Conservation (phyloP, 371 early-diverging fungal species). For the Mucor plumbeus region DNA sequence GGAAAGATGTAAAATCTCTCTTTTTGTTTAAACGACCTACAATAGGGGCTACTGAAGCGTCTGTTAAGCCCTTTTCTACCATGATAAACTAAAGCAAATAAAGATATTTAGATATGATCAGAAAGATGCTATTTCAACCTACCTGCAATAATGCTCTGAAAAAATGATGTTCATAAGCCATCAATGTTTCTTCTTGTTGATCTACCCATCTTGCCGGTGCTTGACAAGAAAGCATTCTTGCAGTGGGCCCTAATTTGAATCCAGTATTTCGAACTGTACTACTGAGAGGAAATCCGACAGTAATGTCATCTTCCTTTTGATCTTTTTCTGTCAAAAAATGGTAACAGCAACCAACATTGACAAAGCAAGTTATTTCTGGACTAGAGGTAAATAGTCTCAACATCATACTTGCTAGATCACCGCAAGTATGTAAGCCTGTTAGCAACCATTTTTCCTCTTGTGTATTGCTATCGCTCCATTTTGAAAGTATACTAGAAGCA, state of each 20-base stretch:
- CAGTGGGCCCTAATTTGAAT: slow-evolving; percentile 68
- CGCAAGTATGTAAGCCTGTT: slow-evolving; percentile 88
- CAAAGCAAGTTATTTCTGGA: slow-evolving; percentile 67
- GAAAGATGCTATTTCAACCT: neutral
- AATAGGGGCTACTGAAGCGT: slow-evolving; percentile 54
- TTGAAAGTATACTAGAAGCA: slow-evolving; percentile 47
- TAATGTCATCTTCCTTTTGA: neutral
- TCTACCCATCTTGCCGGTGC: slow-evolving; percentile 79
- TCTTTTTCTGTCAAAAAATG: slow-evolving; percentile 61
- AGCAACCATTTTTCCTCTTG: slow-evolving; percentile 63
- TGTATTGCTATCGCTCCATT: slow-evolving; percentile 31
- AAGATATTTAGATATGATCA: neutral
- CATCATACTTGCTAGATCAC: slow-evolving; percentile 76
- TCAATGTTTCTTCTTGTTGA: slow-evolving; percentile 50
- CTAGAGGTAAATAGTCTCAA: slow-evolving; percentile 71
- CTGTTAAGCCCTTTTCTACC: slow-evolving; percentile 60
- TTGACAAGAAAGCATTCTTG: slow-evolving; percentile 85
- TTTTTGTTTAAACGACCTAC: slow-evolving; percentile 65
- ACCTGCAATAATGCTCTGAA: slow-evolving; percentile 75
- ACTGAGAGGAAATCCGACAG: slow-evolving; percentile 60
- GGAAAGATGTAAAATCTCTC: slow-evolving; percentile 44
- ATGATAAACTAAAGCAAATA: slow-evolving; percentile 44
- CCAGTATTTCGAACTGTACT: slow-evolving; percentile 13
- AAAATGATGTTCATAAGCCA: slow-evolving; percentile 73
- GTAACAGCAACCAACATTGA: slow-evolving; percentile 88